Evolutionary conservation across 768 basidiomycete genomes (phyloP).

Genomic region (Amanita rubescens): DNA sequence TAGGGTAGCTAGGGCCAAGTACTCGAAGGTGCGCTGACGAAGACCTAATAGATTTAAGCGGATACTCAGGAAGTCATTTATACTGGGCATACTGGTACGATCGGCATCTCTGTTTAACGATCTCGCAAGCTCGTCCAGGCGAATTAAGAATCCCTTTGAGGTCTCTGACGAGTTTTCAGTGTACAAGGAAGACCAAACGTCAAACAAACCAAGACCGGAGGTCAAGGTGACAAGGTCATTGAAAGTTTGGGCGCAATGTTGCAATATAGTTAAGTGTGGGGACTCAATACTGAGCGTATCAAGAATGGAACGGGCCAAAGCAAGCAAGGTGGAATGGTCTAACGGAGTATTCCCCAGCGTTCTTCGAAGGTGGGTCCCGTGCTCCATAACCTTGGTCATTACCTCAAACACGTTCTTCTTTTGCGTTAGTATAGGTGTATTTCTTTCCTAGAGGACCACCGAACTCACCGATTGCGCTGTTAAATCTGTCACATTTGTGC

Average conservation of each 20-base stretch:
- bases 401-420: background rate
- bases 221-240: slow-evolving; percentile 46
- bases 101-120: slow-evolving; percentile 9
- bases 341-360: slow-evolving; percentile 31
- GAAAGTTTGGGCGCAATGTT: slow-evolving; percentile 29
- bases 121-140: slow-evolving; percentile 18
- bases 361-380: slow-evolving; percentile 35
- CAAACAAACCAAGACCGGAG: slow-evolving; percentile 63
- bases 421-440: background rate
- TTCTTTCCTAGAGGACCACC: background rate
- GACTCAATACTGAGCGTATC: slow-evolving; percentile 31
- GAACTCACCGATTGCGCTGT: background rate
- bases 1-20: slow-evolving; percentile 31
- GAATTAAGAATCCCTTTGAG: slow-evolving; percentile 4
- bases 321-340: slow-evolving; percentile 63
- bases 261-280: slow-evolving; percentile 25
- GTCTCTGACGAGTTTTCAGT: background rate
- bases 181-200: slow-evolving; percentile 51
- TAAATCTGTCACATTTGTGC: background rate
- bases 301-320: slow-evolving; percentile 47
- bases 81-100: slow-evolving; percentile 12
- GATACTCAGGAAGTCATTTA: background rate
- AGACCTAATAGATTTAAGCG: slow-evolving; percentile 21
- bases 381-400: slow-evolving; percentile 22
- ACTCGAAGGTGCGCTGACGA: slow-evolving; percentile 33